phyloP scores from a whole-genome alignment of 1,284 basidiomycete species.

The Heterobasidion irregulare region DNA sequence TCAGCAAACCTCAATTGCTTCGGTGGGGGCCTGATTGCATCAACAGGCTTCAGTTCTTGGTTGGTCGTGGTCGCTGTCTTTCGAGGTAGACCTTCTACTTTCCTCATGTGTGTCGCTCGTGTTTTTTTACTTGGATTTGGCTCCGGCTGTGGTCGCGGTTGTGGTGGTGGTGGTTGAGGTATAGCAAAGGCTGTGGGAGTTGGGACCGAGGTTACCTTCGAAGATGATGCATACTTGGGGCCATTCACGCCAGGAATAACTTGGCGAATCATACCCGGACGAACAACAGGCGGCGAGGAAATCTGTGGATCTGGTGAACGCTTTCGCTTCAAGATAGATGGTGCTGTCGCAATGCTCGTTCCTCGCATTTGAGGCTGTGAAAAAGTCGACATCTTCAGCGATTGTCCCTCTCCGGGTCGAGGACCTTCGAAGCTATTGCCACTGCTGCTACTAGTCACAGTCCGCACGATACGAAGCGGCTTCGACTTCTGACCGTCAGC shows the following conservation, averaged over 20 bases:
- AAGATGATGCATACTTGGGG: neutral
- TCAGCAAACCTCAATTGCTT: neutral
- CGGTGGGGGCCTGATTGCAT: neutral
- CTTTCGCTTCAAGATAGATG: constrained; percentile 30
- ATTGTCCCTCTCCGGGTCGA: neutral
- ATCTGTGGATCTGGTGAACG: constrained; percentile 21
- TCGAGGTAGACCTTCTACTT: neutral
- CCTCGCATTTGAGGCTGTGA: neutral
- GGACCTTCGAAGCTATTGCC: constrained; percentile 20
- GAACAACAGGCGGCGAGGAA: constrained; percentile 16
- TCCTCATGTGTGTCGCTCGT: constrained; percentile 3
- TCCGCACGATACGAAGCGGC: constrained; percentile 7
- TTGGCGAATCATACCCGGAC: constrained; percentile 19
- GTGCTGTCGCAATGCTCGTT: constrained; percentile 3
- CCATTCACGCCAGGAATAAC: constrained; percentile 13
- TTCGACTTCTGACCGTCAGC: constrained; percentile 3
- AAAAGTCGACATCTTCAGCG: neutral
- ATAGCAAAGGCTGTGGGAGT: neutral
- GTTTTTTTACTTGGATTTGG: constrained; percentile 1
- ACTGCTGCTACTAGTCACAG: constrained; percentile 10
- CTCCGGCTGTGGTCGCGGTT: neutral
- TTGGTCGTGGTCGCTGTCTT: neutral
- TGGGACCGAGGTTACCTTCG: neutral
- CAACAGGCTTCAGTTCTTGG: neutral
- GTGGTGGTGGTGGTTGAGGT: neutral